Evolutionary conservation across 495 filamentous ascomycete species (phyloP), one percentile per base, ranked within the genome.

Genomic region (Cairneyella variabilis): DNA sequence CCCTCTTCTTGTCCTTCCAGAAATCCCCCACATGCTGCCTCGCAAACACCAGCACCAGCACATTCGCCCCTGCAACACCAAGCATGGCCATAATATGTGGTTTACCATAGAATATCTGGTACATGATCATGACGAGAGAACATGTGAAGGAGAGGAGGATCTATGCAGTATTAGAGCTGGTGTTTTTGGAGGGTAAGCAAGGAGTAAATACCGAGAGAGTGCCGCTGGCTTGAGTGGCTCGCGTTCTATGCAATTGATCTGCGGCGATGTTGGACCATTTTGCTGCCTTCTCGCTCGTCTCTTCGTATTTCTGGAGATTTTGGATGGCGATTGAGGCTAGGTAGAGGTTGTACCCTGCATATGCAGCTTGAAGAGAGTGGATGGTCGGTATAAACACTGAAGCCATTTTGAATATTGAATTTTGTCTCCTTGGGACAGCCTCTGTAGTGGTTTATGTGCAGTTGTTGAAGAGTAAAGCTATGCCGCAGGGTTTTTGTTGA

Each of bases 211-310:
- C 49, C 5, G 44, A 16, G 8, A 59, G 20, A 20, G 51, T 37
- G 14, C 17, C 44, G 16, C 30, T 38, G 1, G 50, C 51, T 46
- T 59, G 56, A 0, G 56, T 59, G 6, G 50, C 41, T 38, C 51
- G 39, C n/a, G 56, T 59, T 26, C 50, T 41, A 12, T 51, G 36
- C 8, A 59, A 44, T 45, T 54, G 34, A 1, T 37, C 8, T 21
- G 28, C 50, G 2, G 56, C 56, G 5, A 41, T 59, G 32, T 51
- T 54, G 0, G 51, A 59, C 45, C 51, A 54, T 59, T 59, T 54
- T 1, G 56, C 56, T 21, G 56, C 56, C 39, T 37, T 46, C 38
- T 59, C 51, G n/a, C 36, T 27, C 2, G 43, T 52, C 11, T 54
- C 51, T 47, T 59, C 56, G 44, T 59, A 54, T 30, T 30, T 22